Conservation (phyloP, 345 rosid genomes). For the Salix koriyanagi region DNA sequence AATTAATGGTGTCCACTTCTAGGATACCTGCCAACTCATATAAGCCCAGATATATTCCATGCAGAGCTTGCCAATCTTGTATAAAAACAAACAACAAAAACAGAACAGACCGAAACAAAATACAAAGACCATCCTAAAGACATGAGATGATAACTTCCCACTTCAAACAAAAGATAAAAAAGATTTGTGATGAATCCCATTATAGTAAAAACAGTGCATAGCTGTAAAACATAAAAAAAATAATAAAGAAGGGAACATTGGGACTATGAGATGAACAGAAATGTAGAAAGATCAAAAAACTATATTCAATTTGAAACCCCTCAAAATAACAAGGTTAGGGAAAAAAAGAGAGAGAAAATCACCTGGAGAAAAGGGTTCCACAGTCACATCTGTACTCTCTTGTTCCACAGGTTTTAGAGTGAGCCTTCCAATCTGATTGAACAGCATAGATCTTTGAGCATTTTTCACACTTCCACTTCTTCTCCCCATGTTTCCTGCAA, state of each 20-base stretch:
- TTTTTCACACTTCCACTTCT: slow-evolving; percentile 94
- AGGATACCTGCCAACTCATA: slow-evolving; percentile 37
- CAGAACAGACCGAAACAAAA: slow-evolving; percentile 11
- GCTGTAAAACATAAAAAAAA: slow-evolving; percentile 6
- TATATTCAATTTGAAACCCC: neutral
- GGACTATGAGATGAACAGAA: slow-evolving; percentile 16
- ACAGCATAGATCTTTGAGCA: slow-evolving; percentile 92
- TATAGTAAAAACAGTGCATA: slow-evolving; percentile 13
- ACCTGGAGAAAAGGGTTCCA: slow-evolving; percentile 92
- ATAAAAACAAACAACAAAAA: slow-evolving; percentile 13
- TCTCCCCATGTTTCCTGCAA: slow-evolving; percentile 90
- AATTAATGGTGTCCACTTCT: slow-evolving; percentile 36
- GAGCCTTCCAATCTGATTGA: slow-evolving; percentile 98
- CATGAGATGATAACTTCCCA: slow-evolving; percentile 13
- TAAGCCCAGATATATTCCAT: slow-evolving; percentile 38
- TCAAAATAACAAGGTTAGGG: neutral
- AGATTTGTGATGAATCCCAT: slow-evolving; percentile 3
- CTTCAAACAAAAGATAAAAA: slow-evolving; percentile 22
- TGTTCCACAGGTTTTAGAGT: slow-evolving; percentile 91
- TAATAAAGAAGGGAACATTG: slow-evolving; percentile 10
- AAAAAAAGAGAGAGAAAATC: neutral
- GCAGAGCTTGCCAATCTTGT: slow-evolving; percentile 25
- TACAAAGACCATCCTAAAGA: slow-evolving; percentile 22
- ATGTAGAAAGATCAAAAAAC: slow-evolving; percentile 9
- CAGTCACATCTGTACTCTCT: slow-evolving; percentile 94